phyloP scores from a whole-genome alignment of 352 stramenopile species.

The Phytopythium litorale region DNA sequence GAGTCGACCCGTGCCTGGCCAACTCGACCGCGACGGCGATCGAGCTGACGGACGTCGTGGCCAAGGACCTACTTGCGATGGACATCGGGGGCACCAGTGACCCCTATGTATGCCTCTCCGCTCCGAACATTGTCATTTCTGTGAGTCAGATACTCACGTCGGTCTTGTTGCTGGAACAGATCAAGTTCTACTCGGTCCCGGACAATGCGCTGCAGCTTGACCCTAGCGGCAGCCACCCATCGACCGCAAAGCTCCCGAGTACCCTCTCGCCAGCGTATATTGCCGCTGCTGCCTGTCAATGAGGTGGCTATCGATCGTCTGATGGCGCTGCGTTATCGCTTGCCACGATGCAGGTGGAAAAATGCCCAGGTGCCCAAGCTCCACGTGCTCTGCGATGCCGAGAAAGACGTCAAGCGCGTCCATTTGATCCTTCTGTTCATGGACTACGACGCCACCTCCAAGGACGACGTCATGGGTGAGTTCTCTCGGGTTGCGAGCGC shows the following conservation, averaged over 20 bases:
- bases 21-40: conserved; percentile 38
- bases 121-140: background rate
- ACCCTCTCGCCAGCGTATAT: conserved; percentile 59
- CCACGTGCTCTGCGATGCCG: conserved; percentile 39
- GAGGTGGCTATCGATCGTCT: background rate
- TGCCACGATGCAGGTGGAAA: conserved; percentile 31
- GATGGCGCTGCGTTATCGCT: background rate
- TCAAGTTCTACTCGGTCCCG: conserved; percentile 74
- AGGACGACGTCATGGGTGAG: conserved; percentile 66
- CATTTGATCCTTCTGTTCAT: conserved; percentile 77
- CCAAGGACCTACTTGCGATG: conserved; percentile 60
- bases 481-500: background rate
- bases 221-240: conserved; percentile 37
- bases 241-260: conserved; percentile 57
- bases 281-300: background rate
- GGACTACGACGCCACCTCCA: conserved; percentile 77
- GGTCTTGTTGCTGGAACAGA: conserved; percentile 12
- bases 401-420: conserved; percentile 50
- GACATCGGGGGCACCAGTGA: conserved; percentile 78
- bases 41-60: conserved; percentile 55
- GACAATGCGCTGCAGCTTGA: conserved; percentile 52
- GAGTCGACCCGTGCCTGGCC: conserved; percentile 13
- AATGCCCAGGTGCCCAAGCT: conserved; percentile 67
- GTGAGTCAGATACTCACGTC: background rate
- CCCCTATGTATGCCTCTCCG: conserved; percentile 47